Evolutionary conservation across 345 rosid genomes (phyloP), one percentile per base, ranked within the genome.

Genomic region (Stellera chamaejasme): DNA sequence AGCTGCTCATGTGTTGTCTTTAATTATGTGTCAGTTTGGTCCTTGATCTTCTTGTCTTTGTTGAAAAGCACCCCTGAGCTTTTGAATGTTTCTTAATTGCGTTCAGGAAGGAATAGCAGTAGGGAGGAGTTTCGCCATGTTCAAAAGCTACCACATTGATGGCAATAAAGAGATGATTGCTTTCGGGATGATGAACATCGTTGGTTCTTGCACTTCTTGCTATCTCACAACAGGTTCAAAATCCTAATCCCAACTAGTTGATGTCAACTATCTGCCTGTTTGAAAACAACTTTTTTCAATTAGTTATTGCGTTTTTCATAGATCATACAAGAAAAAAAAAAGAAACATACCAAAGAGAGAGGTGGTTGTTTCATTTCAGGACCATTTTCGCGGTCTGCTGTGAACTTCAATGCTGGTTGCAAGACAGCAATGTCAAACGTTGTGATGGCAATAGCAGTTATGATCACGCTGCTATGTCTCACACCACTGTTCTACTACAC

Each of bases 101-200:
- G 10, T 10, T 15, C 84, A 87, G 97, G 97, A 90, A 77, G 96
- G 97, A 25, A 87, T 90, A 64, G 97, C 97, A 3, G 96, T 90
- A 3, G 97, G 97, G 12, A 80, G 96, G 72, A 90, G 96, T 59
- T 90, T 90, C 55, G 83, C 97, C 13, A 75, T 87, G 97, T 81
- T 79, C 72, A 90, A 87, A 80, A 80, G 87, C 53, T 90, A 90
- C 77, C 78, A 85, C 59, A 78, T 90, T 16, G 96, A 90, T 68
- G 96, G 96, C 4, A 87, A 90, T 79, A 90, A 90, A 71, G 97
- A 90, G 71, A 90, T 87, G 97, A 85, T 90, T 9, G 96, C 97
- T 12, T 61, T 90, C 54, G 97, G 97, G 49, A 61, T 78, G 68
- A 90, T 87, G 97, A 90, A 90, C 70, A 79, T 90, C 60, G 74